phyloP scores from a whole-genome alignment of 2,329 filamentous ascomycete species.

The Scedosporium boydii region DNA sequence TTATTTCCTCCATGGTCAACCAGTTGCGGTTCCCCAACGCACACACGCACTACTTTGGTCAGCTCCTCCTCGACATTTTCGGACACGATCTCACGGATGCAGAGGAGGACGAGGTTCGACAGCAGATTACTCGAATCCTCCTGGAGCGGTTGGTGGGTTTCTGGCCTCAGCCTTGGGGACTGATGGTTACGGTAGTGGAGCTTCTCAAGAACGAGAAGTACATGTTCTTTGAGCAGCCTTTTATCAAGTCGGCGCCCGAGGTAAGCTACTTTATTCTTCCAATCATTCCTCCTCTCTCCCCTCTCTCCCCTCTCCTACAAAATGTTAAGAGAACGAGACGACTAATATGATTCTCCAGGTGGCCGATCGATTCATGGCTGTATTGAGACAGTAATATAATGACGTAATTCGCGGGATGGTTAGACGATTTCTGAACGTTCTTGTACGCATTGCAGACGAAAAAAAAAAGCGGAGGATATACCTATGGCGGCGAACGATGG shows the following conservation, averaged over 20 bases:
- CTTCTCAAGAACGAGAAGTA: slow-evolving; percentile 86
- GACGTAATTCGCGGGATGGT: background rate
- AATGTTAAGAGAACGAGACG: too few relatives aligned
- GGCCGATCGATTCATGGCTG: slow-evolving; percentile 20
- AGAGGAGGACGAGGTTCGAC: slow-evolving; percentile 72
- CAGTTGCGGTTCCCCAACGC: slow-evolving; percentile 85
- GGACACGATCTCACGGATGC: slow-evolving; percentile 62
- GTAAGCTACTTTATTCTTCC: slow-evolving; percentile 34
- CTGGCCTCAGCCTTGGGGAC: slow-evolving; percentile 91
- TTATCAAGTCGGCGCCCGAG: slow-evolving; percentile 83
- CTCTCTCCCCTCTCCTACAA: background rate
- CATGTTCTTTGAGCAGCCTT: slow-evolving; percentile 85
- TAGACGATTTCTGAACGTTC: background rate
- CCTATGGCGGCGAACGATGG: background rate
- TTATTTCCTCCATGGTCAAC: slow-evolving; percentile 78
- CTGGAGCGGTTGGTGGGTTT: slow-evolving; percentile 81
- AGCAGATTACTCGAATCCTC: slow-evolving; percentile 83
- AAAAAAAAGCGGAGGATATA: background rate
- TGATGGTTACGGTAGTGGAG: slow-evolving; percentile 81
- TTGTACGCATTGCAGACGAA: background rate
- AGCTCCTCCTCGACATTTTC: slow-evolving; percentile 76
- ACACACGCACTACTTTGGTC: slow-evolving; percentile 88
- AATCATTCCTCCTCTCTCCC: too few relatives aligned
- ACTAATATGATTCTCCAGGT: slow-evolving; percentile 13
- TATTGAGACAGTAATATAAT: slow-evolving; percentile 13